Evolutionary conservation across 2,329 filamentous ascomycete genomes (phyloP).

Genomic region (Didymella lethalis): DNA sequence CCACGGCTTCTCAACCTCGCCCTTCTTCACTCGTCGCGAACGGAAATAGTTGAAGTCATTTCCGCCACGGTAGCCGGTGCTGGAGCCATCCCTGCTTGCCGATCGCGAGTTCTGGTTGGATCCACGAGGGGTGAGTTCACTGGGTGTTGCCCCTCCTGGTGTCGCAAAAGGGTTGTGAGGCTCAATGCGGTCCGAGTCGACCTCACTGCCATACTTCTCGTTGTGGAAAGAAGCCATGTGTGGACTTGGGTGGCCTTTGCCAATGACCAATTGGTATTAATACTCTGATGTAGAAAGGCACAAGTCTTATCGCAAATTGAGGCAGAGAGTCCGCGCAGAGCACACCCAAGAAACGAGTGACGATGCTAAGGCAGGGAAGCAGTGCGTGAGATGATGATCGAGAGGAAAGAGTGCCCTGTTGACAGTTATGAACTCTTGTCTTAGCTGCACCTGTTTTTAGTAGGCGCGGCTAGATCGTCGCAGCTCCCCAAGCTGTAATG

Average conservation of each 20-base stretch:
- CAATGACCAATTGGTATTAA: conserved; percentile 4
- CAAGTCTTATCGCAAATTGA: conserved; percentile 6
- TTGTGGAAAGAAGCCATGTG: conserved; percentile 19
- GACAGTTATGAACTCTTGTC: conserved; percentile 18
- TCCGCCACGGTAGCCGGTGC: conserved; percentile 21
- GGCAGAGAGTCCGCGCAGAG: conserved; percentile 3
- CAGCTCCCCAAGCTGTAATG: conserved; percentile 19
- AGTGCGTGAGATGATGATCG: conserved; percentile 5
- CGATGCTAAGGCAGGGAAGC: conserved; percentile 11
- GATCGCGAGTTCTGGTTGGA: conserved; percentile 22
- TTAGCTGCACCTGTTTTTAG: conserved; percentile 21
- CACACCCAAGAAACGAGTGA: conserved; percentile 18
- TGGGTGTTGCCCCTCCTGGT: conserved; percentile 24
- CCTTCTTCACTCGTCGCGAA: conserved; percentile 75
- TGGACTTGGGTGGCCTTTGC: conserved; percentile 2
- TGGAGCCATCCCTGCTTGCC: conserved; percentile 18
- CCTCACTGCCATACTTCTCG: conserved; percentile 20
- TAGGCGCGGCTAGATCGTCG: conserved; percentile 19
- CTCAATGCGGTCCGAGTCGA: conserved; percentile 19
- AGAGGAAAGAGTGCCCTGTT: conserved; percentile 16
- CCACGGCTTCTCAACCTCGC: conserved; percentile 80
- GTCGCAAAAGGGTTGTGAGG: conserved; percentile 30
- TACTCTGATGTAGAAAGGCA: conserved; percentile 1
- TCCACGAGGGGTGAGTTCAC: conserved; percentile 18
- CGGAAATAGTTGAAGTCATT: conserved; percentile 64